Conservation (phyloP, 768 basidiomycete species). For the Leccinum imitatum region DNA sequence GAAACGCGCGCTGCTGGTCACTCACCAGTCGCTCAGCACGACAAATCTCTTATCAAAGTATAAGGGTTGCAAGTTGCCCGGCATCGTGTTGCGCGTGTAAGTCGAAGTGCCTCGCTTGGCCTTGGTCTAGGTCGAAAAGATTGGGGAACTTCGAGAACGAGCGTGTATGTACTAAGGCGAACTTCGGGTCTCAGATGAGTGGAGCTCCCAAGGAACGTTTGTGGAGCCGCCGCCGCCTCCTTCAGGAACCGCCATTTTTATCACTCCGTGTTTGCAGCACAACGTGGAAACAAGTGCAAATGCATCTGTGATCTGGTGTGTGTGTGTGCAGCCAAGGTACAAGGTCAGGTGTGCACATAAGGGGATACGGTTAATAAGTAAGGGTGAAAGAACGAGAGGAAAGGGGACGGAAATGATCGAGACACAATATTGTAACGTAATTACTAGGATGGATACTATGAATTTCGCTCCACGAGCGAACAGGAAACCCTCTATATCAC, state of each 20-base stretch:
- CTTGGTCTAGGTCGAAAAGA: not conserved
- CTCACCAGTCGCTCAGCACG: constrained; percentile 88
- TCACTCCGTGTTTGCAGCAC: constrained; percentile 13
- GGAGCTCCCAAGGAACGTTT: constrained; percentile 9
- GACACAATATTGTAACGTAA: not conserved
- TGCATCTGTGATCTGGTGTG: constrained; percentile 1
- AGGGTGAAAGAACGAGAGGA: constrained; percentile 1
- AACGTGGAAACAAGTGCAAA: not conserved
- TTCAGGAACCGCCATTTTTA: constrained; percentile 14
- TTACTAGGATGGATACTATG: constrained; percentile 7
- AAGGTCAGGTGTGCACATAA: constrained; percentile 1
- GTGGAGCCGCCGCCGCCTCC: constrained; percentile 15
- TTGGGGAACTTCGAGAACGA: not conserved
- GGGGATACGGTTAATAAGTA: constrained; percentile 18
- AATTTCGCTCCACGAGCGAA: constrained; percentile 4
- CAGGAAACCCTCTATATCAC: constrained; percentile 9
- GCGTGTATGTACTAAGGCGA: not conserved
- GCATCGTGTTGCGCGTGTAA: constrained; percentile 10
- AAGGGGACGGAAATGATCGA: not conserved
- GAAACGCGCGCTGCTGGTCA: constrained; percentile 1
- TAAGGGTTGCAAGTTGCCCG: constrained; percentile 19
- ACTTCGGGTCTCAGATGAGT: not conserved
- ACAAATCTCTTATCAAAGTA: constrained; percentile 74
- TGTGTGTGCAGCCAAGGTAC: constrained; percentile 1
- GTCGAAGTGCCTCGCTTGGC: not conserved